phyloP scores from a whole-genome alignment of 2,329 filamentous ascomycete genomes.

The Trichoderma sp. region DNA sequence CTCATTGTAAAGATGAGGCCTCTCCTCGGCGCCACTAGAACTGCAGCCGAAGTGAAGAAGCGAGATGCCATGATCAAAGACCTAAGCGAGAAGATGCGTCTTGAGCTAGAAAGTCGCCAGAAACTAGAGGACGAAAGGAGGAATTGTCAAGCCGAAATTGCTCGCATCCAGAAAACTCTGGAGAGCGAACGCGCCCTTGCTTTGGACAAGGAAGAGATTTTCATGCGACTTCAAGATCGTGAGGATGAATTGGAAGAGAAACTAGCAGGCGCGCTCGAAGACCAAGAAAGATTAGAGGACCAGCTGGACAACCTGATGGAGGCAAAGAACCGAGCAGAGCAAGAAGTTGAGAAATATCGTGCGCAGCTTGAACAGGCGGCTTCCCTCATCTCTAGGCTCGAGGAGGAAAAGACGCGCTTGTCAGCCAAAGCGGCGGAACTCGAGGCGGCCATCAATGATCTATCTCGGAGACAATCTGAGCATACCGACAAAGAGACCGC shows the following conservation, averaged over 20 bases:
- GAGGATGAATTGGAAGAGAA: constrained; percentile 92
- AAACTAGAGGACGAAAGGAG: constrained; percentile 88
- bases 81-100: constrained; percentile 77
- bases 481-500: constrained; percentile 72
- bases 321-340: constrained; percentile 84
- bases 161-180: constrained; percentile 86
- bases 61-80: constrained; percentile 89
- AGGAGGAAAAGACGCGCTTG: constrained; percentile 79
- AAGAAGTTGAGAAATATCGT: constrained; percentile 75
- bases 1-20: constrained; percentile 94
- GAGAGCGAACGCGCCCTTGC: constrained; percentile 95
- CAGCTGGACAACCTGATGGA: constrained; percentile 86
- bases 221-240: constrained; percentile 89
- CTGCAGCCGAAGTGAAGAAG: constrained; percentile 90
- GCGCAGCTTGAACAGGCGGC: constrained; percentile 89
- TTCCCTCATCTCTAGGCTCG: constrained; percentile 77
- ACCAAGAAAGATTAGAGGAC: constrained; percentile 91
- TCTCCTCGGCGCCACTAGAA: constrained; percentile 84
- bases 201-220: constrained; percentile 97
- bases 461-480: constrained; percentile 68
- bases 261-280: constrained; percentile 83
- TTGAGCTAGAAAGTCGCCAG: constrained; percentile 70
- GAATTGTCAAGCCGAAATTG: constrained; percentile 80
- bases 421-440: constrained; percentile 65
- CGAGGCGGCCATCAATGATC: constrained; percentile 66